Conservation (phyloP, 768 basidiomycete species). For the Leccinum aurantiacum region DNA sequence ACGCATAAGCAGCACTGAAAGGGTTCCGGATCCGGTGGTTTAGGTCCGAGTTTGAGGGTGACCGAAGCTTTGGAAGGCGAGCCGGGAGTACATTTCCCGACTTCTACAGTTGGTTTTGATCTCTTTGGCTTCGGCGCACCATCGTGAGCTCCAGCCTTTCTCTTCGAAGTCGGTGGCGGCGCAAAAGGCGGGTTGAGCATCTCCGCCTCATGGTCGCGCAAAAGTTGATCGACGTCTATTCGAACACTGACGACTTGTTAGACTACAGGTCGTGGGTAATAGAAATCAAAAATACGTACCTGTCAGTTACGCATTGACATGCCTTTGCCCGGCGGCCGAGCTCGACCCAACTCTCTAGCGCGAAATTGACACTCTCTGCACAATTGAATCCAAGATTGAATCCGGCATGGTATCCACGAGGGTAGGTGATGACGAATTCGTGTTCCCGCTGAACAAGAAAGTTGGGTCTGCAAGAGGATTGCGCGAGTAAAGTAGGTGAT, state of each 20-base stretch:
- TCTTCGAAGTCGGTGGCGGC: slow-evolving; percentile 34
- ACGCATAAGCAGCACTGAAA: slow-evolving; percentile 74
- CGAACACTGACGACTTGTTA: slow-evolving; percentile 60
- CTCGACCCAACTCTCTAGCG: slow-evolving; percentile 91
- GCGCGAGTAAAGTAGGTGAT: slow-evolving; percentile 79
- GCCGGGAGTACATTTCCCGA: slow-evolving; percentile 12
- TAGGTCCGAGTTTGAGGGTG: slow-evolving; percentile 67
- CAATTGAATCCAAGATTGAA: slow-evolving; percentile 97
- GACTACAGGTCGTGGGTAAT: slow-evolving; percentile 1
- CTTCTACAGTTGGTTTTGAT: slow-evolving; percentile 14
- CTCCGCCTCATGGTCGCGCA: slow-evolving; percentile 64
- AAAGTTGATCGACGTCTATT: slow-evolving; percentile 88
- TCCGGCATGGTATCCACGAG: slow-evolving; percentile 93
- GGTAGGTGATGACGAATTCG: slow-evolving; percentile 97
- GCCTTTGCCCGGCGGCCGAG: slow-evolving; percentile 78
- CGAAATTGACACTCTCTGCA: slow-evolving; percentile 97
- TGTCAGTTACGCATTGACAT: slow-evolving; percentile 72
- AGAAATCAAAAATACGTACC: slow-evolving; percentile 44
- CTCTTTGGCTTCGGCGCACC: slow-evolving; percentile 27
- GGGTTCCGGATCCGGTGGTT: slow-evolving; percentile 51
- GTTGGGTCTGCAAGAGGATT: slow-evolving; percentile 80
- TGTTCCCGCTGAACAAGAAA: slow-evolving; percentile 87
- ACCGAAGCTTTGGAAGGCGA: slow-evolving; percentile 45
- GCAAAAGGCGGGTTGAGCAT: slow-evolving; percentile 12
- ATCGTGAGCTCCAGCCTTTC: slow-evolving; percentile 39